Evolutionary conservation across 148 eudicot species (phyloP).

Genomic region (Vaccinium darrowii): DNA sequence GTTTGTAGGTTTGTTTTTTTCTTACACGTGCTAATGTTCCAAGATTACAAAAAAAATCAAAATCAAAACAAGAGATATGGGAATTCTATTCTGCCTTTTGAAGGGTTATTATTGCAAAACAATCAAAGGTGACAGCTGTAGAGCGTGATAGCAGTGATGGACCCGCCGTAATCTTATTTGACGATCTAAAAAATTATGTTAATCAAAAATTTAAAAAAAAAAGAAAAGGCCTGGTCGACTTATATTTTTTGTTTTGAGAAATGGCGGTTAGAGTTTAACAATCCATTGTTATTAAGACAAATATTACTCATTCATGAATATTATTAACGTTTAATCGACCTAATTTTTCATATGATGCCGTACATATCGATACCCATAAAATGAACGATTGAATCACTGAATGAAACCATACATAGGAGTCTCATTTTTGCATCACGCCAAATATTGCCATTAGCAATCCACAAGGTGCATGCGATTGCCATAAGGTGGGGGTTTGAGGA

Average conservation of each 20-base stretch:
- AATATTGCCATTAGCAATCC: not conserved
- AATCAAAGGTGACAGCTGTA: too few species aligned
- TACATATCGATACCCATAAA: not conserved
- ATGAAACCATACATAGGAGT: too few species aligned
- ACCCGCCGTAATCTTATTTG: too few species aligned
- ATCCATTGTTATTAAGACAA: not conserved
- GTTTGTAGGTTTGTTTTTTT: too few species aligned
- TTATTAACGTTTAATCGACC: not conserved
- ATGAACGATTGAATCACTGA: too few species aligned
- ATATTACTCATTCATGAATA: not conserved
- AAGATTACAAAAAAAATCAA: too few species aligned
- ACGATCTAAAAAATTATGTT: too few species aligned
- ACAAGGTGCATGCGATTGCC: not conserved
- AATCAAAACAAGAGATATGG: too few species aligned
- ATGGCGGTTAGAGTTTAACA: not conserved
- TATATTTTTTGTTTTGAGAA: not conserved
- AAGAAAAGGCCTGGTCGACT: too few species aligned
- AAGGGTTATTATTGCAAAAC: not conserved
- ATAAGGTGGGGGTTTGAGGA: not conserved
- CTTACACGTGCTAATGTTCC: too few species aligned
- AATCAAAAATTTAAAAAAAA: too few species aligned
- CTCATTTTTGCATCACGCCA: not conserved
- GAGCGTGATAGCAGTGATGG: too few species aligned
- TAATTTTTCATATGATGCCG: not conserved
- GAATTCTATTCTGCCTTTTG: conserved; percentile 6